Evolutionary conservation across 768 basidiomycete species (phyloP).

Genomic region (Galerina sulciceps): DNA sequence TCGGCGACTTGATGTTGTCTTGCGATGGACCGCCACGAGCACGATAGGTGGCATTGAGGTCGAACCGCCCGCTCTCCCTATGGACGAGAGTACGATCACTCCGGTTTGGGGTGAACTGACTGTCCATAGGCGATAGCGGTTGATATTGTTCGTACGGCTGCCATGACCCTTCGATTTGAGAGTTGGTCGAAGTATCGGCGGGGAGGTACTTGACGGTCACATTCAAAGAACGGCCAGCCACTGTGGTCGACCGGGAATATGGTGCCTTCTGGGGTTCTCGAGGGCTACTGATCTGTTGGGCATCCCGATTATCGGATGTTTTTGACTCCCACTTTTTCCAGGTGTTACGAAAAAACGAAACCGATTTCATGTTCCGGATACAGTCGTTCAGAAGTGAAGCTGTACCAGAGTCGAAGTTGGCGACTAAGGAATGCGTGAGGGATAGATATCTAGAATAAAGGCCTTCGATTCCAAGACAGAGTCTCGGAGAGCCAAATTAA

Average conservation of each 20-base stretch:
- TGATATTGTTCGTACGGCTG: conserved; percentile 9
- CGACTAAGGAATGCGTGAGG: conserved; percentile 11
- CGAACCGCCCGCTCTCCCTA: conserved; percentile 8
- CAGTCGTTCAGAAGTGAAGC: conserved; percentile 7
- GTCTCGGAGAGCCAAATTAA: conserved; percentile 25
- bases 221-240: conserved; percentile 17
- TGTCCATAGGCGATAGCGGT: conserved; percentile 17
- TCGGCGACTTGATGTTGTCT: background rate
- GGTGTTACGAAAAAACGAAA: conserved; percentile 41
- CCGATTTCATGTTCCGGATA: conserved; percentile 37
- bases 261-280: conserved; percentile 12
- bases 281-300: conserved; percentile 5
- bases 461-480: conserved; percentile 20
- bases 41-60: conserved; percentile 9
- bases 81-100: conserved; percentile 4
- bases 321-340: conserved; percentile 42
- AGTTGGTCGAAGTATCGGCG: conserved; percentile 6
- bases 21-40: background rate
- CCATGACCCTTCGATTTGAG: conserved; percentile 20
- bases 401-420: conserved; percentile 3
- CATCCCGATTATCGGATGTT: conserved; percentile 17
- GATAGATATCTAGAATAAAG: conserved; percentile 15
- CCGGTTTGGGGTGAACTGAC: conserved; percentile 10
- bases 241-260: conserved; percentile 5
- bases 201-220: conserved; percentile 20